Conservation (phyloP, 805 yeast species). For the Candida corydali region DNA sequence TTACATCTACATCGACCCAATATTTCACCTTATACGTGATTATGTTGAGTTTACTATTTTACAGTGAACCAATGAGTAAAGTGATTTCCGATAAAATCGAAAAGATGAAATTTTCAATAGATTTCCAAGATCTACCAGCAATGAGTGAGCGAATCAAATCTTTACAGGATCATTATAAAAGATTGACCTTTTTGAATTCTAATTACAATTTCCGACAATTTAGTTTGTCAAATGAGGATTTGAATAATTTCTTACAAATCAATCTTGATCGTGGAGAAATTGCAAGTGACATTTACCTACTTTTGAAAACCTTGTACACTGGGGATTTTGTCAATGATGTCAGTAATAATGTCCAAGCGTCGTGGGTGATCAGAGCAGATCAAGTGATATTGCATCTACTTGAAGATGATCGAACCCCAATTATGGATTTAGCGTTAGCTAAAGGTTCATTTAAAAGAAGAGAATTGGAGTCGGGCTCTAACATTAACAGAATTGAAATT, state of each 20-base stretch:
- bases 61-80: conserved; percentile 67
- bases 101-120: conserved; percentile 65
- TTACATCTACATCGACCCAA: conserved; percentile 70
- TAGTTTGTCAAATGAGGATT: conserved; percentile 46
- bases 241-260: conserved; percentile 40
- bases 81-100: conserved; percentile 55
- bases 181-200: conserved; percentile 37
- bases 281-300: conserved; percentile 28
- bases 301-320: conserved; percentile 33
- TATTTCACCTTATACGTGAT: conserved; percentile 65
- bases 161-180: conserved; percentile 47
- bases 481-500: conserved; percentile 32
- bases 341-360: conserved; percentile 19
- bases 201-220: conserved; percentile 49
- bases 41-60: conserved; percentile 59
- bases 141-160: conserved; percentile 44
- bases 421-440: conserved; percentile 34
- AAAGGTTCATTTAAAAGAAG: conserved; percentile 28
- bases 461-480: conserved; percentile 38
- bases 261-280: conserved; percentile 29
- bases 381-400: conserved; percentile 37
- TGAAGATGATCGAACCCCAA: conserved; percentile 37
- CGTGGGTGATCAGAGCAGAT: conserved; percentile 38
- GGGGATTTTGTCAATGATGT: conserved; percentile 24
- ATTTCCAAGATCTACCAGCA: conserved; percentile 55